Conservation (phyloP, 176 grass and related monocot species). For the Zoysia pacifica region DNA sequence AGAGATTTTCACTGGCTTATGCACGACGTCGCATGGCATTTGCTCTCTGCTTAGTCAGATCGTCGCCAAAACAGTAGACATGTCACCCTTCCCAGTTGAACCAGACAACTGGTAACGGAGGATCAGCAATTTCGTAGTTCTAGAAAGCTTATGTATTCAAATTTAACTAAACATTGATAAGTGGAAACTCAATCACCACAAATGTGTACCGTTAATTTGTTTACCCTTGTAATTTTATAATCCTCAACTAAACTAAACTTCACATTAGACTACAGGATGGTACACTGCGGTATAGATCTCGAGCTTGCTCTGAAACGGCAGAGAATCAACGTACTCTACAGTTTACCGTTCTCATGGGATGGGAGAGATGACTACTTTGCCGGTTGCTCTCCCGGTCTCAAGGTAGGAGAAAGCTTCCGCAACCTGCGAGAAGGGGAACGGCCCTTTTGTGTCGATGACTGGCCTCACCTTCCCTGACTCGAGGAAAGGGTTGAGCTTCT, state of each 20-base stretch:
- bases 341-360: conserved; percentile 50
- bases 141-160: conserved; percentile 25
- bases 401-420: conserved; percentile 85
- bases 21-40: conserved; percentile 86
- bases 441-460: conserved; percentile 58
- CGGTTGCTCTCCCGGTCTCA: conserved; percentile 72
- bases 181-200: conserved; percentile 14
- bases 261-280: background rate
- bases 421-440: conserved; percentile 71
- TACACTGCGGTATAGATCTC: background rate
- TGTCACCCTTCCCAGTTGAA: background rate
- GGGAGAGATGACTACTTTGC: conserved; percentile 82
- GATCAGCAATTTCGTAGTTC: background rate
- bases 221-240: conserved; percentile 30
- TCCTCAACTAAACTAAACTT: conserved; percentile 24
- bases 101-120: background rate
- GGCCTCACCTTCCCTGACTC: conserved; percentile 85
- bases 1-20: conserved; percentile 81
- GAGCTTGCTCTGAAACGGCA: background rate
- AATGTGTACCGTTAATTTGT: too few species aligned
- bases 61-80: conserved; percentile 61
- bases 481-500: conserved; percentile 82
- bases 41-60: conserved; percentile 76
- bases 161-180: background rate
- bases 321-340: background rate